Conservation (phyloP, 805 yeast species). For the Monosporozyma yasuniensis region DNA sequence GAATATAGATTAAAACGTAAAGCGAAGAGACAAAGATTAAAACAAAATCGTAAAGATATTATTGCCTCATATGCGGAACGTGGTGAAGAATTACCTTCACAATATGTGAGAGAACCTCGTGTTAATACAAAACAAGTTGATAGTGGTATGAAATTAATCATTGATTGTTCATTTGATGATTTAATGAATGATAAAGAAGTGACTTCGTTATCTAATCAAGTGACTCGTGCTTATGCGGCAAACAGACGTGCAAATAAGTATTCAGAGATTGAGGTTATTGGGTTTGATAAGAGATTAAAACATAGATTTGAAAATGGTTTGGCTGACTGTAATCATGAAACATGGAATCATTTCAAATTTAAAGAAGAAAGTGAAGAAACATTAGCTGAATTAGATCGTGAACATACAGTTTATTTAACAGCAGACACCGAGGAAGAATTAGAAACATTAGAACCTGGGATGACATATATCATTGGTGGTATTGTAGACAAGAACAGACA, state of each 20-base stretch:
- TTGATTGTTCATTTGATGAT: constrained; percentile 89
- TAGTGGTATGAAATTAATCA: constrained; percentile 47
- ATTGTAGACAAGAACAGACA: constrained; percentile 93
- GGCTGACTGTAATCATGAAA: constrained; percentile 41
- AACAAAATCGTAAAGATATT: constrained; percentile 33
- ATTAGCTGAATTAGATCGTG: constrained; percentile 23
- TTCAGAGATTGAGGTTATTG: constrained; percentile 51
- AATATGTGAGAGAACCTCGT: constrained; percentile 32
- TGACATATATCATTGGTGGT: constrained; percentile 86
- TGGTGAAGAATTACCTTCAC: constrained; percentile 35
- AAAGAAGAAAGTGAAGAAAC: constrained; percentile 26
- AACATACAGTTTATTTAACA: constrained; percentile 57
- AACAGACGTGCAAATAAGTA: constrained; percentile 53
- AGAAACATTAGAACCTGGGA: constrained; percentile 52
- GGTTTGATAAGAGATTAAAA: constrained; percentile 58
- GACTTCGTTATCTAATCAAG: constrained; percentile 66
- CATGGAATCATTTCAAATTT: constrained; percentile 63
- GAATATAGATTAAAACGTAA: constrained; percentile 45
- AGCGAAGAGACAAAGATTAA: constrained; percentile 44
- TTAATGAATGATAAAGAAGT: constrained; percentile 69
- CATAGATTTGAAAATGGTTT: constrained; percentile 59
- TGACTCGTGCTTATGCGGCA: constrained; percentile 73
- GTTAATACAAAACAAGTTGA: constrained; percentile 36
- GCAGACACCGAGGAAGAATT: constrained; percentile 78
- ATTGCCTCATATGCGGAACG: constrained; percentile 30